Base-by-base conservation (phyloP, 2,329 filamentous ascomycete genomes). In the Madurella mycetomatis region DNA sequence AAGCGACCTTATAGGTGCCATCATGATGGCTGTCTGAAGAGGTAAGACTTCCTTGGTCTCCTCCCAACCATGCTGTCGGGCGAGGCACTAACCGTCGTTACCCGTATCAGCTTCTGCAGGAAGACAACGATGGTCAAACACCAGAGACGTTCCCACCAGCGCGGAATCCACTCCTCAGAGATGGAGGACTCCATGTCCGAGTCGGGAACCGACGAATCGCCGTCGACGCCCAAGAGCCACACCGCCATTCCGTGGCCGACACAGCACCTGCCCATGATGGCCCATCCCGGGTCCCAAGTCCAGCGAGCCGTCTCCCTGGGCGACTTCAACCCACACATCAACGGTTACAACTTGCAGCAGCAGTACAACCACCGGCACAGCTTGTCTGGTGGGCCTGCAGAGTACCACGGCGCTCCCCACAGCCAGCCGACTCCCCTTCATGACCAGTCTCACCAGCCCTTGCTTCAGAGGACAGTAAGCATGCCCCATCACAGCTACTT, bases 91-190 rank as follows among this genome's bases (percentile, higher is more conserved):
- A 63, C 59, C 48, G 49, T 25, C 15, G 32, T 61, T 43, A 62
- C 32, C n/a, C 17, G 19, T 18, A 19, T 11, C 60, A 86, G 85
- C 68, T 88, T 88, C 67, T 88, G 85, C 69, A 78, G 85, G 51
- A 88, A 88, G 68, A 87, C 84, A 5, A 87, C 84, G 52, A 84
- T 85, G 82, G 80, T 86, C 51, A 86, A 86, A 70, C 83, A 85
- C 65, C 81, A 85, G 65, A 74, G 82, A 49, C 75, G 81, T 25
- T 82, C 81, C 1, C 82, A 85, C 64, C 80, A 84, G 62, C 77
- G 81, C 59, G 77, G 82, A 39, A 70, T 81, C 52, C 75, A 83
- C 61, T 75, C 77, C 41, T 78, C 79, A 51, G 80, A 84, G 61
- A 65, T 76, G 41, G 80, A 80, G 61, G 79, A 82, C 63, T 79